A percentile compares a stretch with the other conserved stretches of the same genome.
Evolutionary conservation across 208 protist genomes (phyloP).

Genomic region (Acanthamoeba castellanii): DNA sequence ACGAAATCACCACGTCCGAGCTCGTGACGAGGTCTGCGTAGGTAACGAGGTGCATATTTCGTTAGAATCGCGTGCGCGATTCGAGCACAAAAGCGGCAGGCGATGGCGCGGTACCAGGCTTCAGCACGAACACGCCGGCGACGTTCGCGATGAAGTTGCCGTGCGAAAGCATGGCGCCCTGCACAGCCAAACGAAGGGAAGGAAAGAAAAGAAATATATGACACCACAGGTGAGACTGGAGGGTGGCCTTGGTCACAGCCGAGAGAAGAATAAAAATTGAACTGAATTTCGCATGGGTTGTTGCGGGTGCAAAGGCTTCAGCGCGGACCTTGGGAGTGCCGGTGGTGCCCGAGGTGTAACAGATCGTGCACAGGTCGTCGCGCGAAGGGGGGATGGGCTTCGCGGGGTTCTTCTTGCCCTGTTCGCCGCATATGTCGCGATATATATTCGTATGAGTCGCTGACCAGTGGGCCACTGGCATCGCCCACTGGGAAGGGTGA

Average conservation of each 20-base stretch:
- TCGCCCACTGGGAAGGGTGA: no score
- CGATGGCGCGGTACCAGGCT: slow-evolving; percentile 6
- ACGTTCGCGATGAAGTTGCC: slow-evolving; percentile 80
- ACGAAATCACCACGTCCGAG: slow-evolving; percentile 87
- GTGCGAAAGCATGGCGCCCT: slow-evolving; percentile 85
- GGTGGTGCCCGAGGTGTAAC: slow-evolving; percentile 89
- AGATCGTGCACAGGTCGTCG: slow-evolving; percentile 79
- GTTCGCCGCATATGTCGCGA: neutral
- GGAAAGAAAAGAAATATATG: slow-evolving; percentile 1
- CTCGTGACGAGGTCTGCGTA: neutral
- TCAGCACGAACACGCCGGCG: slow-evolving; percentile 71
- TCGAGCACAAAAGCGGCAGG: neutral
- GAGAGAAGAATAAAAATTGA: slow-evolving; percentile 36
- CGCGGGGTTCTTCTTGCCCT: slow-evolving; percentile 53
- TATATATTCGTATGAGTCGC: no score
- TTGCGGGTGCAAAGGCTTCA: slow-evolving; percentile 32
- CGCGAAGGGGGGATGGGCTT: slow-evolving; percentile 65
- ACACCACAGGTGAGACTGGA: no score
- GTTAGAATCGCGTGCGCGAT: neutral
- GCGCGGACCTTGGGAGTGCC: slow-evolving; percentile 83
- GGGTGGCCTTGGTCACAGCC: no score
- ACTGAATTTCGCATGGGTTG: neutral
- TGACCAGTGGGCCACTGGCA: no score
- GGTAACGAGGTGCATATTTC: neutral
- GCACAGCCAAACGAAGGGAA: no score